Base-by-base conservation (phyloP, 768 basidiomycete genomes). In the Tricholoma terreum region DNA sequence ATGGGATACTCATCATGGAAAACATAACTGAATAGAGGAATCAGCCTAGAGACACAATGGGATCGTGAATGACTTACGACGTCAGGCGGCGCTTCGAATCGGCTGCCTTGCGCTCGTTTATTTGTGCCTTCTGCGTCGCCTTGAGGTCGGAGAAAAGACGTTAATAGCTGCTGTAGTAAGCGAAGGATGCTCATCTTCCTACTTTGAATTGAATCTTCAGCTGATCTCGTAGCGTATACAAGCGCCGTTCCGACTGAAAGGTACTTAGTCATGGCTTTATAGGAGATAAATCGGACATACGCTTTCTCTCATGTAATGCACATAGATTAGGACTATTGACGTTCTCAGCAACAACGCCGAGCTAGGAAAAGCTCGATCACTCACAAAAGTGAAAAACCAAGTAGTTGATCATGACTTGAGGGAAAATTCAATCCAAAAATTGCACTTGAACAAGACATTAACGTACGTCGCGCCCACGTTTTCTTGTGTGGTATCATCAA, bases 51-150 rank as follows among this genome's bases (percentile, higher is more conserved):
- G 33, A 0, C 22, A 22, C n/a, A 43, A 34, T 50, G 6, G 42
- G 30, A 15, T 17, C 34, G 36, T 19, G 10, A 24, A 24, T 19
- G 24, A 80, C 83, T 74, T 79, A 84, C 87, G 89, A 86, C 62
- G 90, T 91, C 22, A 91, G 76, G 15, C 89, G 82, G 19, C 87
- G 80, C 69, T 94, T 95, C 5, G 89, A 90, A 61, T 94, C 94
- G 5, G 86, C 83, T 70, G 84, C 83, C 57, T 82, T 84, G 49
- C 84, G 77, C 68, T 90, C 90, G 61, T 89, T 87, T 45, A 90
- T 78, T 69, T 92, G 89, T 6, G 90, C 90, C 51, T 84, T 77
- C 79, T 90, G 79, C 63, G 86, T 81, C 74, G 89, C 80, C 68
- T 84, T 46, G 15, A 15, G 22, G 15, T 38, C n/a, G 50, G 14